A percentile compares a stretch with the other conserved stretches of the same genome.
Conservation (phyloP, 2,329 filamentous ascomycete species). For the Westerdykella ornata region DNA sequence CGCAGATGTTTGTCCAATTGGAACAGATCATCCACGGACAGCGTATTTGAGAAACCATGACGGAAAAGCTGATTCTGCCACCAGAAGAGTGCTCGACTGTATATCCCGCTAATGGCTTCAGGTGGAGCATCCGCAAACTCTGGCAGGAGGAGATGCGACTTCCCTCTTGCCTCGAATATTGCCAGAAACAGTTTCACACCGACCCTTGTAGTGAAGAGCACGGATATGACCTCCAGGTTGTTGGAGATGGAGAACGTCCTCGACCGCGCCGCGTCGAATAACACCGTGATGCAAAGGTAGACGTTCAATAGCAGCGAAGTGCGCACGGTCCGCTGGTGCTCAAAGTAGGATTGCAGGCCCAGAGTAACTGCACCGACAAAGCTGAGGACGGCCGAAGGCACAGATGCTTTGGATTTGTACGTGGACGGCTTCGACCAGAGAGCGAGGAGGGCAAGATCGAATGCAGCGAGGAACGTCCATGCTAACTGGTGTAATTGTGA, state of each 20-base stretch:
- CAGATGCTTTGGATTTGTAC: conserved; percentile 14
- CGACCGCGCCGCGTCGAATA: conserved; percentile 43
- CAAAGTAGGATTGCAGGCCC: conserved; percentile 40
- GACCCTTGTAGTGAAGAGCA: conserved; percentile 39
- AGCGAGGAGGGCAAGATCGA: conserved; percentile 24
- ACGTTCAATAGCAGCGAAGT: conserved; percentile 45
- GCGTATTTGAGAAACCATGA: conserved; percentile 41
- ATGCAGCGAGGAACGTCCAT: conserved; percentile 19
- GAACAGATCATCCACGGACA: conserved; percentile 43
- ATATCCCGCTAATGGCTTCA: conserved; percentile 49
- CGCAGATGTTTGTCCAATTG: conserved; percentile 42
- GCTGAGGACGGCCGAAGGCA: conserved; percentile 24
- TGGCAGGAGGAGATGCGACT: conserved; percentile 37
- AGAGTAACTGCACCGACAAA: conserved; percentile 28
- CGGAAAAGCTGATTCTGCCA: conserved; percentile 51
- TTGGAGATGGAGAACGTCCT: conserved; percentile 37
- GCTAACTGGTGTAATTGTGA: conserved; percentile 16
- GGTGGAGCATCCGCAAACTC: conserved; percentile 40
- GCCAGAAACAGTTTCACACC: conserved; percentile 41
- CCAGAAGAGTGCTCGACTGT: conserved; percentile 46
- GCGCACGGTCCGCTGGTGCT: conserved; percentile 42
- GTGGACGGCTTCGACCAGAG: conserved; percentile 19
- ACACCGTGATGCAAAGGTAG: conserved; percentile 42
- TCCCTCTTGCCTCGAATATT: conserved; percentile 43
- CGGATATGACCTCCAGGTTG: conserved; percentile 36